phyloP scores from a whole-genome alignment of 2,329 filamentous ascomycete species.

The Pestalotiopsis fici region DNA sequence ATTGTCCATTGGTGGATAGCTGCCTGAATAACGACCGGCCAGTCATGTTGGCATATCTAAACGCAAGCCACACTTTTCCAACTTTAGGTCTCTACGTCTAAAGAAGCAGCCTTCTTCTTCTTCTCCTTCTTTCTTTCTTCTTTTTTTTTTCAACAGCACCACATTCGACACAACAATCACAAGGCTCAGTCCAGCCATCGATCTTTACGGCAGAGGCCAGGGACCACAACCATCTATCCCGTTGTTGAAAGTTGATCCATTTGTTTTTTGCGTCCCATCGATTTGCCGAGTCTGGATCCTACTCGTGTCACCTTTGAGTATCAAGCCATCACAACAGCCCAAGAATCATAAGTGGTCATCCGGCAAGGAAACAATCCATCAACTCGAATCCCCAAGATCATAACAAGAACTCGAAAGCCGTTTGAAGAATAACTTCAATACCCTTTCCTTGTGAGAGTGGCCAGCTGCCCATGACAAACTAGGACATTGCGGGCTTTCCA shows the following conservation, averaged over 20 bases:
- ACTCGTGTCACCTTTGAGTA: not conserved
- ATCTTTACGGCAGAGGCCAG: not conserved
- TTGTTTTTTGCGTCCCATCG: not conserved
- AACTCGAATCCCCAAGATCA: constrained; percentile 8
- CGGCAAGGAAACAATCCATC: not conserved
- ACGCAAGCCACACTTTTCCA: constrained; percentile 42
- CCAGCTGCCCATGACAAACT: constrained; percentile 29
- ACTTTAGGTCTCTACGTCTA: constrained; percentile 22
- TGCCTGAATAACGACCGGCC: constrained; percentile 29
- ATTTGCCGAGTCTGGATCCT: not conserved
- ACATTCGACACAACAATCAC: not conserved
- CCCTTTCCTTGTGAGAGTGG: not conserved
- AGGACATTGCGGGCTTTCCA: constrained; percentile 32
- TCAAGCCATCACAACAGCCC: not conserved
- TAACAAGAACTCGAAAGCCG: no score
- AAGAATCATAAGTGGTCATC: not conserved
- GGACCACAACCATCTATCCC: not conserved
- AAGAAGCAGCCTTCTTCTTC: constrained; percentile 21
- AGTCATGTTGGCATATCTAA: constrained; percentile 46
- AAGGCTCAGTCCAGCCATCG: not conserved
- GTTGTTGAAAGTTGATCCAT: not conserved
- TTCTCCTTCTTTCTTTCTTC: constrained; percentile 14
- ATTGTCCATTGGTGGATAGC: constrained; percentile 41
- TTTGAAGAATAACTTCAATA: not conserved
- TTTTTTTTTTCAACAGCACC: constrained; percentile 7